Evolutionary conservation across 2,329 filamentous ascomycete species (phyloP), one percentile per base, ranked within the genome.

Genomic region (Nannizzia gypsea): DNA sequence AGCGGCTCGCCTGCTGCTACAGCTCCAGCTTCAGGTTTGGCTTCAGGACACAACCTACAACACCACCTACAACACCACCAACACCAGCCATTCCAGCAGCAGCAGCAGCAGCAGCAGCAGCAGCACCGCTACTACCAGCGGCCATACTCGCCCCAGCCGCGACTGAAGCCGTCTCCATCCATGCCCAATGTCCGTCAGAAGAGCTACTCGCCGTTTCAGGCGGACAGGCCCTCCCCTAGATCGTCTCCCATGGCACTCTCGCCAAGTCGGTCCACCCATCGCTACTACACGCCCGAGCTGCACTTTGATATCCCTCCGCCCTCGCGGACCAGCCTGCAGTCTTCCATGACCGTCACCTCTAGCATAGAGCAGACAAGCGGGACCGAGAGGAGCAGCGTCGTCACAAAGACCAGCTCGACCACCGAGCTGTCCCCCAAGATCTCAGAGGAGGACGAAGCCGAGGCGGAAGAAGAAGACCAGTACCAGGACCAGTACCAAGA

Each of bases 301-400:
- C 64, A 69, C 38, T 65, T 66, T 38, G 68, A 72, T 34, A 34
- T 56, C n/a, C 54, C 48, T 4, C 68, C 69, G 57, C 64, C 66
- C 4, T 70, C 80, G 24, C 77, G 83, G 24, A 78, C 80, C 13
- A 86, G 83, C 63, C 78, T 82, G 64, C 78, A 82, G 59, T 86
- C 83, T 2, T 80, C 77, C 26, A 73, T 83, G 69, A 86, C 83
- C 2, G 82, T 56, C 2, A 57, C 77, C 2, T 85, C 83, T 15
- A 85, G 82, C 67, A 73, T 78, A 44, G 73, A 81, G 57, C 80
- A 81, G 48, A 68, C 76, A 5, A 82, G 80, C 63, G 81, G 81
- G n/a, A 95, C 89, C 1, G 89, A 92, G 69, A 81, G 89, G 63
- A 95, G 89, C 71, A 96, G 90, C 68, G 80, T 93, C 56, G 72